Base-by-base conservation (phyloP, 2,329 filamentous ascomycete species). In the Lecanosticta acicola region DNA sequence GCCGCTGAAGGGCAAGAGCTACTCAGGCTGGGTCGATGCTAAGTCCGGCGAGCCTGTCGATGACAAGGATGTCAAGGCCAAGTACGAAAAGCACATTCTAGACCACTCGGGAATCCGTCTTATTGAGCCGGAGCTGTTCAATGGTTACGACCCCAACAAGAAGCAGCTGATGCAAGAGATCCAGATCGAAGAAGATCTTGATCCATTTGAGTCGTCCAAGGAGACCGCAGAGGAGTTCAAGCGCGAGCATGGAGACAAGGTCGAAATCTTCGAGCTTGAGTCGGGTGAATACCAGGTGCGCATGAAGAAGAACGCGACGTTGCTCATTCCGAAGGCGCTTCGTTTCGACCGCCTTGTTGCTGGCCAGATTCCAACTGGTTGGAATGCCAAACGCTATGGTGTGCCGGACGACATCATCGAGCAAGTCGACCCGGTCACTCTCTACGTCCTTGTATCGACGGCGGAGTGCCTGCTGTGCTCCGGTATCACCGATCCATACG, bases 141-240 rank as follows among this genome's bases (percentile, higher is more conserved):
- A 85, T 48, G 93, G 93, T 48, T 98, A 98, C 65, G 90, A 98
- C 66, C 94, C 93, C 51, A 93, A 94, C 70, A 90, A 95, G 81
- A 98, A 98, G 79, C 89, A 97, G 73, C 78, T 98, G 55, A 83
- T 98, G 41, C 93, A 98, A 65, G 93, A 98, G 70, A 87, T 98
- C 48, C 90, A 96, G 57, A 94, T 98, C 51, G 84, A 97, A 68
- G 90, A 96, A 68, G 93, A 98, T 60, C 80, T 98, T 8, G 91
- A 97, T 64, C 89, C 93, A 21, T 98, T 98, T 62, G 93, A 98
- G 76, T 78, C 90, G 13, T 95, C 91, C 59, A 95, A 95, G 76
- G 93, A 98, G 71, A 95, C 88, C 32, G 93, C 93, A 0, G 85
- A 94, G 63, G 91, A 97, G 70, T 98, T 98, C 80, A 90, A 87